A percentile compares a stretch with the other conserved stretches of the same genome.
Conservation (phyloP, 805 yeast species). For the Candida suzukii region DNA sequence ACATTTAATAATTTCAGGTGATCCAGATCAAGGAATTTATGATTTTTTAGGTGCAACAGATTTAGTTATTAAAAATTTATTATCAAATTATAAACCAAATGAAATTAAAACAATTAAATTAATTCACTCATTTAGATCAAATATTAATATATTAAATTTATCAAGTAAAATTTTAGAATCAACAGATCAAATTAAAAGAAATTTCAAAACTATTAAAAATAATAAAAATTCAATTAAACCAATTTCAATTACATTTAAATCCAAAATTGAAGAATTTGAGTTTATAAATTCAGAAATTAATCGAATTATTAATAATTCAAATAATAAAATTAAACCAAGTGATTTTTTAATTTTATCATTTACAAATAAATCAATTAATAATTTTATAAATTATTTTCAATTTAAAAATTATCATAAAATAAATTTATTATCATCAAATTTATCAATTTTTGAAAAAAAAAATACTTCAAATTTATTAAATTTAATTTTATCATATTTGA, state of each 20-base stretch:
- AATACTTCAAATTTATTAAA: slow-evolving; percentile 32
- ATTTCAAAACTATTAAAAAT: slow-evolving; percentile 17
- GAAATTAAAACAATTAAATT: slow-evolving; percentile 28
- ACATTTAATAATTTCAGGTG: slow-evolving; percentile 66
- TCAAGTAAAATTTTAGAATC: slow-evolving; percentile 27
- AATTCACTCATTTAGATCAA: slow-evolving; percentile 51
- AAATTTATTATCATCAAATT: slow-evolving; percentile 36
- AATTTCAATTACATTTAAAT: no score
- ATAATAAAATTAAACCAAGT: slow-evolving; percentile 32
- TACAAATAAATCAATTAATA: slow-evolving; percentile 42
- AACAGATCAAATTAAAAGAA: slow-evolving; percentile 6
- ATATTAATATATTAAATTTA: slow-evolving; percentile 46
- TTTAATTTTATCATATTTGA: slow-evolving; percentile 45
- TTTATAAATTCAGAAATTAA: slow-evolving; percentile 39
- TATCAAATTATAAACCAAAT: slow-evolving; percentile 10
- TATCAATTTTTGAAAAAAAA: no score
- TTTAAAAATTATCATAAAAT: slow-evolving; percentile 32
- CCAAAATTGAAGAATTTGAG: slow-evolving; percentile 35
- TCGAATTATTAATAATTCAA: slow-evolving; percentile 32
- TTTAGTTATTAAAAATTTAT: slow-evolving; percentile 16
- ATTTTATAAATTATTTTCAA: slow-evolving; percentile 30
- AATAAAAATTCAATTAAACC: slow-evolving; percentile 19
- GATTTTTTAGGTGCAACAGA: slow-evolving; percentile 50
- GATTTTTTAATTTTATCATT: slow-evolving; percentile 50
- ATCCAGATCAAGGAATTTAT: slow-evolving; percentile 64